Conservation (phyloP, 495 filamentous ascomycete species). For the Penicillium cinerascens region DNA sequence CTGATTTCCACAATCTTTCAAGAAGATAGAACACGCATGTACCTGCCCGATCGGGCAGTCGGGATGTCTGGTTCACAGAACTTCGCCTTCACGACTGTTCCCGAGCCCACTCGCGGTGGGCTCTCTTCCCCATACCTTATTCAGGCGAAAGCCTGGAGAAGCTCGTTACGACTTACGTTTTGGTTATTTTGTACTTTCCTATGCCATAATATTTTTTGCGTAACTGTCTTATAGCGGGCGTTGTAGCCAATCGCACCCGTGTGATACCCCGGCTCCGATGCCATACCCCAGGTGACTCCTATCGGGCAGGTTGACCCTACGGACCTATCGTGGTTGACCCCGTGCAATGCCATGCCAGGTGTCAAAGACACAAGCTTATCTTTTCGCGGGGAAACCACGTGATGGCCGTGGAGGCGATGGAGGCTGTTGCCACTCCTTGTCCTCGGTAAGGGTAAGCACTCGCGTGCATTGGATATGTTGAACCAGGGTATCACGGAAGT, state of each 20-base stretch:
- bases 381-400: constrained; percentile 14
- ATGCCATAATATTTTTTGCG: constrained; percentile 19
- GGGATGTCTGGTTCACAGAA: constrained; percentile 6
- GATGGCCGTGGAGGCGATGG: no score
- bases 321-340: background rate
- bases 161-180: background rate
- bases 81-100: constrained; percentile 11
- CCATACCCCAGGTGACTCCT: background rate
- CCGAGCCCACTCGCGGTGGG: constrained; percentile 11
- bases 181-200: background rate
- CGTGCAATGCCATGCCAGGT: background rate
- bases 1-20: constrained; percentile 6
- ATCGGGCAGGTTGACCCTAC: constrained; percentile 17
- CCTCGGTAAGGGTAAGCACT: background rate
- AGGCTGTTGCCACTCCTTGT: background rate
- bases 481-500: background rate
- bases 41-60: constrained; percentile 25
- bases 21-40: constrained; percentile 22
- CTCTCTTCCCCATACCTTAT: constrained; percentile 12
- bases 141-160: constrained; percentile 25
- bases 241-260: constrained; percentile 13
- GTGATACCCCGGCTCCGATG: background rate
- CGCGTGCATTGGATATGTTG: no score
- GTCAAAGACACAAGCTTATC: constrained; percentile 11
- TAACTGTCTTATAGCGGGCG: constrained; percentile 10